Evolutionary conservation across 768 basidiomycete species (phyloP).

Genomic region (Suillus ampliporus): DNA sequence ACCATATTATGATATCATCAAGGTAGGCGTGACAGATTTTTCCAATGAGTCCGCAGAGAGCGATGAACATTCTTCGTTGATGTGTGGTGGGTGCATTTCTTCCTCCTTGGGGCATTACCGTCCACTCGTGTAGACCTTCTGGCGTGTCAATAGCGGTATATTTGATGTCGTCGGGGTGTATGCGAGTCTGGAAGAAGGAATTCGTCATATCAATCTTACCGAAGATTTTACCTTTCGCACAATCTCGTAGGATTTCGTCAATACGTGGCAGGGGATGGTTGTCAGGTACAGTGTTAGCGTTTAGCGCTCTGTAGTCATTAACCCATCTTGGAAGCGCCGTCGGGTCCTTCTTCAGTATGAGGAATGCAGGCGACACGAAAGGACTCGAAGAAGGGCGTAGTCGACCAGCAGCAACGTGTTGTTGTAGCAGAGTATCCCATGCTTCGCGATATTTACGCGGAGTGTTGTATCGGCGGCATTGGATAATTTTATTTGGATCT

Average conservation of each 20-base stretch:
- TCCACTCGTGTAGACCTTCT: conserved; percentile 26
- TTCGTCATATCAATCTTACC: conserved; percentile 17
- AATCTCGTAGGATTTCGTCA: conserved; percentile 28
- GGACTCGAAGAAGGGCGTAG: conserved; percentile 34
- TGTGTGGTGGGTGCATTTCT: conserved; percentile 24
- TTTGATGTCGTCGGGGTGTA: conserved; percentile 33
- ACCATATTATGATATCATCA: no score
- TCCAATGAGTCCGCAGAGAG: conserved; percentile 21
- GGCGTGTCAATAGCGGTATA: conserved; percentile 45
- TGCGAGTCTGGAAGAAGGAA: not conserved
- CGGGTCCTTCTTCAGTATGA: conserved; percentile 42
- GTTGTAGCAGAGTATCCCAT: conserved; percentile 39
- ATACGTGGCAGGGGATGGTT: conserved; percentile 5
- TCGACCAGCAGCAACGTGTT: conserved; percentile 40
- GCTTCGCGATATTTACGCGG: conserved; percentile 40
- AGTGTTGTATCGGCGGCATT: conserved; percentile 35
- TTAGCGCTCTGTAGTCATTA: conserved; percentile 27
- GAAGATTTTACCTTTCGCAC: conserved; percentile 38
- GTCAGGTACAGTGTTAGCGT: no score
- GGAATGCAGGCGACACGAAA: conserved; percentile 42
- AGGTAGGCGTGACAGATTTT: not conserved
- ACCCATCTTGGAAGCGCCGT: conserved; percentile 28
- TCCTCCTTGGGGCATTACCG: not conserved
- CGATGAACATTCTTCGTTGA: conserved; percentile 20
- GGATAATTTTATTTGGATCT: conserved; percentile 31